Base-by-base conservation (phyloP, 257 asterid species). In the Haberlea rhodopensis region DNA sequence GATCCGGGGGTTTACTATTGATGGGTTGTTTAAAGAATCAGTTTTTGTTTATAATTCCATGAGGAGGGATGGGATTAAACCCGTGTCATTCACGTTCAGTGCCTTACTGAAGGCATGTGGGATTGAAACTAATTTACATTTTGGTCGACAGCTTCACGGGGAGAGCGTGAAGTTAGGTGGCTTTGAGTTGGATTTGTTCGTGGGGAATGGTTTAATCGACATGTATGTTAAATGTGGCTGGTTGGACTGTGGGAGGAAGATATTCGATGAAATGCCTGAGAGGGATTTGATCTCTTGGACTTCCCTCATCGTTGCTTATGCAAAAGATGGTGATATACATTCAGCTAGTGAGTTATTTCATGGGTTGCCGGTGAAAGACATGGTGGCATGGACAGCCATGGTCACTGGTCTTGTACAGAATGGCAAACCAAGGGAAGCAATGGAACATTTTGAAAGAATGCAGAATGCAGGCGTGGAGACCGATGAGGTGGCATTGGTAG, bases 351-450 rank as follows among this genome's bases (percentile, higher is more conserved):
- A 76, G 71, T n/a, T 91, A 73, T 91, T 91, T 75, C 56, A 56
- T 53, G n/a, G 45, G 5, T 24, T 81, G 71, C 88, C 86, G 8
- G 75, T 49, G 68, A 87, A 87, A 79, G 98, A 85, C 64, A 78
- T 80, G 83, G 87, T 89, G 74, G 89, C 87, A 0, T 91, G 98
- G 96, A 91, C 96, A 0, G 81, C 95, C 0, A 82, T 88, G 91
- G 90, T 91, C 70, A 80, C 94, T 4, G 96, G 98, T 16, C 87
- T 80, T 46, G 94, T 84, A 0, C 88, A 78, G 55, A 88, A 91
- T 40, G 87, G 81, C 15, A 83, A 69, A 67, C 97, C 94, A 0
- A 80, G 60, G 71, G 88, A 91, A 60, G 91, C 95, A 0, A 62
- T 88, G 85, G 81, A 80, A 70, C 78, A 62, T 62, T 89, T 89